Evolutionary conservation across 2,329 filamentous ascomycete species (phyloP), one percentile per base, ranked within the genome.

Genomic region (Myriosclerotinia curreyana): DNA sequence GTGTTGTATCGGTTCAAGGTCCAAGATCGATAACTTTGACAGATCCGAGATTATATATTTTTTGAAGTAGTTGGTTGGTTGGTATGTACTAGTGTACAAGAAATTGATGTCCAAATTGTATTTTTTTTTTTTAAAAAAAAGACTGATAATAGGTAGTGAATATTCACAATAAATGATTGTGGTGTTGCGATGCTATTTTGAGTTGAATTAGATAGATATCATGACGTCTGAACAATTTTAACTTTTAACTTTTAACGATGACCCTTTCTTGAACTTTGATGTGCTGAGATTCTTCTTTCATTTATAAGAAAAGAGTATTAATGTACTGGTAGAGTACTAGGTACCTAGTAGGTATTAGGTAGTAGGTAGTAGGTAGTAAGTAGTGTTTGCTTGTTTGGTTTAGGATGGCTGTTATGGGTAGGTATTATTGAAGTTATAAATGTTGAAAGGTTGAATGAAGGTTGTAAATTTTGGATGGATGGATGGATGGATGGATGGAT

Each of bases 1-100:
- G 31, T 56, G 38, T 44, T 55, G 54, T 48, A 20, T 46, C 54
- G n/a, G n/a, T n/a, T n/a, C 40, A 58, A 46, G 42, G 40, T 48
- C 20, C 12, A 58, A 20, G 40, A 58, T 28, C 20, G 28, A 31
- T 31, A 31, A 46, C 42, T 46, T n/a, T 22, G 42, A n/a, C n/a
- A 59, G 15, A 20, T 20, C 31, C 20, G 31, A 59, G 46, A 38
- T 36, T 38, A 20, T 15, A 36, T 36, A 22, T 46, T 25, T 28
- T 17, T n/a, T n/a, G 5, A 12, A 22, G 28, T 48, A 46, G 17
- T 46, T 40, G 5, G 2, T 22, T 17, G n/a, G n/a, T n/a, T n/a
- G n/a, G n/a, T n/a, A n/a, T n/a, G 44, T 22, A 22, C 44, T 14
- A 1, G 7, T 20, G 38, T 9, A 55, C 17, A 38, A 25, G 8